Evolutionary conservation across 2,329 filamentous ascomycete genomes (phyloP).

Genomic region (Talaromyces sp.): DNA sequence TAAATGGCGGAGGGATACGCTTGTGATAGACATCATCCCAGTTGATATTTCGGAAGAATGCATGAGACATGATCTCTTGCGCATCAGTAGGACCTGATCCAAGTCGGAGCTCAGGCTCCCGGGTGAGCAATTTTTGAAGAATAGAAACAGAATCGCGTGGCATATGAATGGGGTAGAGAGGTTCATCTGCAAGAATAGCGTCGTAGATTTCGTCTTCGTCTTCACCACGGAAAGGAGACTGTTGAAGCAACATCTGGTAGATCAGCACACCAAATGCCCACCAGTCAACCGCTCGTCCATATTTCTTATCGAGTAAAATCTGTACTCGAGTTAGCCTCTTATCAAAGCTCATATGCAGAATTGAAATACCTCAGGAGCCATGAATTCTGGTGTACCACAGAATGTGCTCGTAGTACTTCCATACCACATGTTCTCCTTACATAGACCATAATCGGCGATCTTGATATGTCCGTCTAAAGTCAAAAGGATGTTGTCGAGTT

Average conservation of each 20-base stretch:
- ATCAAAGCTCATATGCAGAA: neutral
- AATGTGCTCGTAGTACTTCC: constrained; percentile 95
- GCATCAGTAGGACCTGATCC: constrained; percentile 95
- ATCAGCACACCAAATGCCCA: constrained; percentile 99
- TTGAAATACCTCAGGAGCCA: constrained; percentile 83
- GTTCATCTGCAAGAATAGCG: constrained; percentile 94
- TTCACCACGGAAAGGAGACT: constrained; percentile 97
- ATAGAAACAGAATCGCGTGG: constrained; percentile 96
- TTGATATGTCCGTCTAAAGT: constrained; percentile 97
- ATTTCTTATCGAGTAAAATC: constrained; percentile 98
- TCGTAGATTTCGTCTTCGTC: constrained; percentile 99
- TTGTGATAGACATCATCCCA: constrained; percentile 99
- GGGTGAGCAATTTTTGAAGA: constrained; percentile 91
- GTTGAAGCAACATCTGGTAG: constrained; percentile 98
- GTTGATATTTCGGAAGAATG: constrained; percentile 95
- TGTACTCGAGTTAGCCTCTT: constrained; percentile 38
- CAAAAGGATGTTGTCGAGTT: constrained; percentile 84
- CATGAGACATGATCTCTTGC: constrained; percentile 97
- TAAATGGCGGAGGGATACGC: constrained; percentile 80
- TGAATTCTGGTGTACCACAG: constrained; percentile 98
- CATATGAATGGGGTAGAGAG: constrained; percentile 98
- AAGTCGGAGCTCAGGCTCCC: constrained; percentile 87
- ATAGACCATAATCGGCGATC: constrained; percentile 96
- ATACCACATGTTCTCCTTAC: constrained; percentile 99
- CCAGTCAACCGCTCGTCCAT: constrained; percentile 96